A percentile compares a stretch with the other conserved stretches of the same genome.
Conservation (phyloP, 805 yeast species). For the Pichia pseudocactophila region DNA sequence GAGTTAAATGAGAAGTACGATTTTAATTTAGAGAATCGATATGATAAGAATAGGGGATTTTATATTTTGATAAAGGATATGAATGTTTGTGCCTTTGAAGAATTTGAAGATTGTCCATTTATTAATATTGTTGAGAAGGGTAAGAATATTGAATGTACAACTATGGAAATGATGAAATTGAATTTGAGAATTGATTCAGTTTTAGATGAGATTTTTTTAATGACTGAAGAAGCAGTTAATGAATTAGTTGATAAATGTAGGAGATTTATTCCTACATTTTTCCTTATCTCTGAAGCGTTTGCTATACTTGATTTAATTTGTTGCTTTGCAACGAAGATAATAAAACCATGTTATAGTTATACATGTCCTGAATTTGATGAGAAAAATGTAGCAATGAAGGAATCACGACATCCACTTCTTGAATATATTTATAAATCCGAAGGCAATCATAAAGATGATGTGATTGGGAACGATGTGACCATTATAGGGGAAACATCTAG, state of each 20-base stretch:
- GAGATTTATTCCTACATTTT: slow-evolving; percentile 27
- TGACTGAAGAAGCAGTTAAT: slow-evolving; percentile 34
- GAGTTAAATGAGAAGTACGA: slow-evolving; percentile 18
- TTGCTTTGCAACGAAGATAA: slow-evolving; percentile 23
- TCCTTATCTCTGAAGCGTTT: slow-evolving; percentile 36
- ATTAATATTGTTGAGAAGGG: slow-evolving; percentile 25
- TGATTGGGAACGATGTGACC: slow-evolving; percentile 28
- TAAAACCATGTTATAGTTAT: slow-evolving; percentile 14
- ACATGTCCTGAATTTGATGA: slow-evolving; percentile 32
- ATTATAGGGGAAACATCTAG: slow-evolving; percentile 29
- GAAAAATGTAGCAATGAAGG: slow-evolving; percentile 21
- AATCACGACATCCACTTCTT: slow-evolving; percentile 36
- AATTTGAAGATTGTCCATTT: slow-evolving; percentile 15
- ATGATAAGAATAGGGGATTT: slow-evolving; percentile 32
- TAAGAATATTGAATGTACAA: slow-evolving; percentile 30
- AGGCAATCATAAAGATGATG: slow-evolving; percentile 21
- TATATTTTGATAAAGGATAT: slow-evolving; percentile 24
- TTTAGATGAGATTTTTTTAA: slow-evolving; percentile 31
- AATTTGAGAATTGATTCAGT: slow-evolving; percentile 34
- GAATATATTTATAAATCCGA: slow-evolving; percentile 16
- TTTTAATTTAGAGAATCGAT: slow-evolving; percentile 25
- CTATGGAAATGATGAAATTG: slow-evolving; percentile 32
- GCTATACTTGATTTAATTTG: slow-evolving; percentile 33
- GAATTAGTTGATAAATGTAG: slow-evolving; percentile 23
- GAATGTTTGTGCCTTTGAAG: background rate